Base-by-base conservation (phyloP, 768 basidiomycete species). In the Kwoniella newhampshirensis region DNA sequence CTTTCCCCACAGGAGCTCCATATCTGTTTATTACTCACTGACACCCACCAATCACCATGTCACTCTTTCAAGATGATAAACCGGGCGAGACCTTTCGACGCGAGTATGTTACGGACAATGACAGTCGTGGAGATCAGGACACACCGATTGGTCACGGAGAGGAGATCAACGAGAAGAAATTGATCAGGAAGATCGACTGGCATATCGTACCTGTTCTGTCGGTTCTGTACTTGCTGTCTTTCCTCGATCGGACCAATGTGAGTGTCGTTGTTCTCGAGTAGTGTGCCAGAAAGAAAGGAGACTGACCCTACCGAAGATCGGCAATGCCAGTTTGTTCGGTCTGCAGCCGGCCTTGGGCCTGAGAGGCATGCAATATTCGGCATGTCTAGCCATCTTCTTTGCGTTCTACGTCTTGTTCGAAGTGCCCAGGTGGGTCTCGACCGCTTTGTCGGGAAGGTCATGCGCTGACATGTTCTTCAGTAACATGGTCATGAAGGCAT, bases 361-460 rank as follows among this genome's bases (percentile, higher is more conserved):
- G 40, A 80, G 80, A 20, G 84, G 87, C 65, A 81, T 78, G 18
- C 85, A 89, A 68, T 88, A 88, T 60, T 72, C 87, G 59, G 82
- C 49, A 35, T 51, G 30, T 49, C 23, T 66, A 18, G 59, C 67
- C 27, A 50, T 87, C 3, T 89, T 89, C 79, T 89, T 88, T 77
- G 85, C 87, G 54, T 84, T 85, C 49, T 88, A 89, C 67, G 81
- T 85, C 2, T 67, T 87, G 25, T 89, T 89, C 85, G 86, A 87
- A 76, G 87, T 85, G 32, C 57, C 78, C 54, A 81, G 85, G 32
- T 32, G 32, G 13, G 42, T 21, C 12, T 41, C 5, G 5, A 17
- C 17, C 35, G 9, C n/a, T 37, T 37, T 41, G 21, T 5, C 7
- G 21, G 17, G 21, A 5, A 6, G 5, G 40, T 7, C 17, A 17